Conservation (phyloP, 2,329 filamentous ascomycete species). For the Ilyonectria destructans region DNA sequence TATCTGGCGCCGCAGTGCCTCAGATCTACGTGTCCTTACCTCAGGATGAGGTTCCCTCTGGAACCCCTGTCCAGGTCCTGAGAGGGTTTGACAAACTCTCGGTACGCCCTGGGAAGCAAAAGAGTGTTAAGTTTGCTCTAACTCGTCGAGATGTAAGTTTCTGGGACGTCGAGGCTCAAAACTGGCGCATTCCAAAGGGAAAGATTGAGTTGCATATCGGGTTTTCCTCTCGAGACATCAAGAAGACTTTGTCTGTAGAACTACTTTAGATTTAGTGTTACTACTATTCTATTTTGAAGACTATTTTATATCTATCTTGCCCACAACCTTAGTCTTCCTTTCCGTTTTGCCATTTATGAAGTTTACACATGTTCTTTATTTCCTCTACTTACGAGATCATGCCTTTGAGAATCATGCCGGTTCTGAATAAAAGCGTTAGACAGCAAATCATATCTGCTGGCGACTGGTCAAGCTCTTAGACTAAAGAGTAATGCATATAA, state of each 20-base stretch:
- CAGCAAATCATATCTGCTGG: too few species aligned
- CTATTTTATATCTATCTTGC: too few species aligned
- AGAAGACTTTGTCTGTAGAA: neutral
- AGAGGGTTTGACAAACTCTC: slow-evolving; percentile 75
- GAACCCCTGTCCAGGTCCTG: slow-evolving; percentile 69
- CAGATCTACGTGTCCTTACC: slow-evolving; percentile 71
- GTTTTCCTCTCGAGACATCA: slow-evolving; percentile 1
- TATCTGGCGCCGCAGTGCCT: slow-evolving; percentile 66
- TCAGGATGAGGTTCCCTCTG: slow-evolving; percentile 32
- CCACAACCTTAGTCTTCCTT: too few species aligned
- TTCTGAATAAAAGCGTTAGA: too few species aligned
- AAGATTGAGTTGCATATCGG: neutral
- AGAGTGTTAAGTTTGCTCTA: slow-evolving; percentile 67
- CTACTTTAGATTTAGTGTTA: neutral
- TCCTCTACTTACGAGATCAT: too few species aligned
- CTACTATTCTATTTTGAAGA: too few species aligned
- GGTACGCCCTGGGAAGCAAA: slow-evolving; percentile 69
- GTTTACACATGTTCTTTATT: too few species aligned
- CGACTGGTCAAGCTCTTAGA: too few species aligned
- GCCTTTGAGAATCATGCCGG: too few species aligned
- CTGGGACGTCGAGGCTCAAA: slow-evolving; percentile 75
- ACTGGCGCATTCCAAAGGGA: slow-evolving; percentile 63
- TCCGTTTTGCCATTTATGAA: too few species aligned
- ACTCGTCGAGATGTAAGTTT: slow-evolving; percentile 76
- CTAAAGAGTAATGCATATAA: too few species aligned